A percentile compares a stretch with the other conserved stretches of the same genome.
Evolutionary conservation across 495 filamentous ascomycete species (phyloP).

Genomic region (Clohesyomyces aquaticus): DNA sequence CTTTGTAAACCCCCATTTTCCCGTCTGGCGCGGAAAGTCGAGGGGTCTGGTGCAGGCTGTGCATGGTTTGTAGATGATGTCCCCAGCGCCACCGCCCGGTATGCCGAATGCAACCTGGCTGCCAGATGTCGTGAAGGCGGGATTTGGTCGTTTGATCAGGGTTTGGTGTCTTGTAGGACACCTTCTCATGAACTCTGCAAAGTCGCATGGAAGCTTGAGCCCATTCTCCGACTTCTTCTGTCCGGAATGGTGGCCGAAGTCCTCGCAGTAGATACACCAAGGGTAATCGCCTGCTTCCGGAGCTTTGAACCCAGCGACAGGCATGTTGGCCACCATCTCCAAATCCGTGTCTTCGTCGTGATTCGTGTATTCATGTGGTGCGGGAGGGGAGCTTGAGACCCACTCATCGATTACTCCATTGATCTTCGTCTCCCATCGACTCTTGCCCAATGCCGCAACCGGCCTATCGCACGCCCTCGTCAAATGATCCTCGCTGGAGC

Average conservation of each 20-base stretch:
- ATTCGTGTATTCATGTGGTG: background rate
- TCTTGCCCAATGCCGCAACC: background rate
- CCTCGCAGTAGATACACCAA: slow-evolving; percentile 22
- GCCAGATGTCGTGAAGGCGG: too few species aligned
- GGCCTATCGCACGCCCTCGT: slow-evolving; percentile 8
- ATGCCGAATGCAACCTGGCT: too few species aligned
- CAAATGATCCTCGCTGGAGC: background rate
- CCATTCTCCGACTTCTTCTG: background rate
- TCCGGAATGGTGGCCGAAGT: slow-evolving; percentile 6
- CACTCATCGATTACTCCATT: slow-evolving; percentile 5
- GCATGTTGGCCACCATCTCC: background rate
- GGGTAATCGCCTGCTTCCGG: background rate
- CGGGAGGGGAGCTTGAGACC: background rate
- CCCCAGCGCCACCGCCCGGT: too few species aligned
- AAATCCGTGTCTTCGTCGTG: slow-evolving; percentile 16
- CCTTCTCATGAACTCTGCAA: background rate
- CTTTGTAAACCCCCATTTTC: too few species aligned
- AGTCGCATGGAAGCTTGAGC: background rate
- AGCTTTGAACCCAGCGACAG: background rate
- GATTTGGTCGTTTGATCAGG: too few species aligned
- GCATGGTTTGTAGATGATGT: too few species aligned
- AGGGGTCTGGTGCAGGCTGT: too few species aligned
- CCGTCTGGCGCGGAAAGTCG: too few species aligned
- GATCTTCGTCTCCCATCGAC: slow-evolving; percentile 10
- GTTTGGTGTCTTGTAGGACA: slow-evolving; percentile 2